Percentiles rank a stretch among this genome's conserved stretches.
phyloP scores from a whole-genome alignment of 129 eudicot genomes.

The Artemisia annua region DNA sequence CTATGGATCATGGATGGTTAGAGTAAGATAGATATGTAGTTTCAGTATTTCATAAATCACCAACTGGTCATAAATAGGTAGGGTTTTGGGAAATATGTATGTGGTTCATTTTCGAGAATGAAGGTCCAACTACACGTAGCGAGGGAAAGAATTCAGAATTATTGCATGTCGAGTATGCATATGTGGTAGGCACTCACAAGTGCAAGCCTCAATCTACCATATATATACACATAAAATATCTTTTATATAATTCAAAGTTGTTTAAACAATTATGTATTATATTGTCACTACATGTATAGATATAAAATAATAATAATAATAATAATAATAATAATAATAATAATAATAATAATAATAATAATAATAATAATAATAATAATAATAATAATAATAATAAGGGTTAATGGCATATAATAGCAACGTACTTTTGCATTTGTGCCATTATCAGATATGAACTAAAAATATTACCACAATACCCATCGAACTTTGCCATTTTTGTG shows the following conservation, averaged over 20 bases:
- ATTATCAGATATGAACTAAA: too few relatives aligned
- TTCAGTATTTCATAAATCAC: not conserved
- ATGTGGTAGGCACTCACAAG: slow-evolving; percentile 20
- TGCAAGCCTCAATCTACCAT: not conserved
- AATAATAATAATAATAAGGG: too few relatives aligned
- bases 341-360: too few relatives aligned
- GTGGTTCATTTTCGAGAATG: not conserved
- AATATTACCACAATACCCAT: too few relatives aligned
- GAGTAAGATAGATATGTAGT: not conserved
- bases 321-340: too few relatives aligned
- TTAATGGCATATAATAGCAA: too few relatives aligned
- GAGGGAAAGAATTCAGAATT: not conserved
- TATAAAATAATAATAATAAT: too few relatives aligned
- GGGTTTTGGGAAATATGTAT: slow-evolving; percentile 12
- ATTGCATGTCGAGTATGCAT: not conserved
- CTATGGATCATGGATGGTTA: slow-evolving; percentile 6
- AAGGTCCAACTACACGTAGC: not conserved
- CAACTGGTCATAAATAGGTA: slow-evolving; percentile 2
- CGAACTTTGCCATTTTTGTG: too few relatives aligned
- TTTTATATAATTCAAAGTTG: not conserved
- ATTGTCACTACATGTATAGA: too few relatives aligned
- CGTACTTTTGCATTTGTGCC: too few relatives aligned
- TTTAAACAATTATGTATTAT: too few relatives aligned
- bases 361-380: too few relatives aligned
- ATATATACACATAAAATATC: not conserved